Conservation (phyloP, 768 basidiomycete species). For the Brasilioporus rufonigricans region DNA sequence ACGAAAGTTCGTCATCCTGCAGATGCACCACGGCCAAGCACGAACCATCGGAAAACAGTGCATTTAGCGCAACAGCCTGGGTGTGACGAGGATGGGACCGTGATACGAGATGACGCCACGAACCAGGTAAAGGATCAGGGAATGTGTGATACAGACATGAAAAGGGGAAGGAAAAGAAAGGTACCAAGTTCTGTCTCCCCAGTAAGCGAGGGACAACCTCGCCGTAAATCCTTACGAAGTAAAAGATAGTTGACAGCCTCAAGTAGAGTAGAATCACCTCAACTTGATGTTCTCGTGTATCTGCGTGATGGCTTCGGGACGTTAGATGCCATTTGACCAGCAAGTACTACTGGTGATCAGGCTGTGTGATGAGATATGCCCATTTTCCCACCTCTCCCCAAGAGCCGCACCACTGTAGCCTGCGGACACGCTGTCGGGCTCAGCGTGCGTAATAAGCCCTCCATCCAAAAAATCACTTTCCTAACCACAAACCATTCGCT, state of each 20-base stretch:
- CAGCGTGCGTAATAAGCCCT: constrained; percentile 22
- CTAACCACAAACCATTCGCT: constrained; percentile 17
- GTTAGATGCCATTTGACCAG: neutral
- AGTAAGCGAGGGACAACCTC: constrained; percentile 14
- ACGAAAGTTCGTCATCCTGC: neutral
- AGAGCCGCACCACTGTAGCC: constrained; percentile 10
- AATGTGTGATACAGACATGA: neutral
- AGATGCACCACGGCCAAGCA: neutral
- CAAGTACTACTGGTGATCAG: neutral
- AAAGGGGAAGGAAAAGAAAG: constrained; percentile 26
- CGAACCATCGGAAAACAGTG: neutral
- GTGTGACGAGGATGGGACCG: constrained; percentile 3
- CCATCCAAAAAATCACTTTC: constrained; percentile 11
- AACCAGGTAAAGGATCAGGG: neutral
- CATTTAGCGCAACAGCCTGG: neutral
- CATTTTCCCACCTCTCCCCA: constrained; percentile 31
- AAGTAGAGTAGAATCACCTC: neutral
- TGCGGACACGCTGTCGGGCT: constrained; percentile 22
- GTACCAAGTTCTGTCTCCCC: neutral
- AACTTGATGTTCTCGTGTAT: neutral
- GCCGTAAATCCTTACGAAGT: constrained; percentile 21
- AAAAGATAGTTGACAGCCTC: constrained; percentile 5
- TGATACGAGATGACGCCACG: constrained; percentile 1
- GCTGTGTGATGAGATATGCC: neutral
- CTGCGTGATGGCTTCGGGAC: too few species aligned